phyloP scores from a whole-genome alignment of 1,139 yeast species.

The Yamadazyma taylorii region DNA sequence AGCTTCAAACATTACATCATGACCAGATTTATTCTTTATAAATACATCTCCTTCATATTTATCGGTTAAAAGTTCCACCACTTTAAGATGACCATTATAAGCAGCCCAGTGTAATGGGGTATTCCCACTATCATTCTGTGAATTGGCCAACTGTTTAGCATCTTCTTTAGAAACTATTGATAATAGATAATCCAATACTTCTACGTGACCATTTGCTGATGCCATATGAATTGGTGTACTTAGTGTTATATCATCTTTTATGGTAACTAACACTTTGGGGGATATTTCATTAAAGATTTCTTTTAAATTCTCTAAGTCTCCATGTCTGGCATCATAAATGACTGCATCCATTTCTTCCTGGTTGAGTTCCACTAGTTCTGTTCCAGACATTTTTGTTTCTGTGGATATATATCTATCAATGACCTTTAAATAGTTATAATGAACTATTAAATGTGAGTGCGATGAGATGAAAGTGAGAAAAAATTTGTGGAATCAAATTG shows the following conservation, averaged over 20 bases:
- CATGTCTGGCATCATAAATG: constrained; percentile 80
- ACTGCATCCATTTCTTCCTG: constrained; percentile 84
- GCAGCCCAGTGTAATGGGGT: constrained; percentile 97
- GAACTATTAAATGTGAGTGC: too few species aligned
- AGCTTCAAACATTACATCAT: constrained; percentile 88
- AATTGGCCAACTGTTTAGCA: constrained; percentile 49
- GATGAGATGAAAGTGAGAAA: too few species aligned
- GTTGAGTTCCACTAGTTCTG: constrained; percentile 27
- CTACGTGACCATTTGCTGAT: constrained; percentile 88
- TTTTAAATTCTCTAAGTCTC: constrained; percentile 73
- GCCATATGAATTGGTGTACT: constrained; percentile 93
- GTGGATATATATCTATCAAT: not conserved
- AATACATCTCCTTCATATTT: constrained; percentile 80
- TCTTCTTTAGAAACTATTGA: constrained; percentile 47
- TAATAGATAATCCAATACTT: constrained; percentile 61
- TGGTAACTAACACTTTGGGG: constrained; percentile 46
- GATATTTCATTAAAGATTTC: constrained; percentile 66
- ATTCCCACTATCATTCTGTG: constrained; percentile 77
- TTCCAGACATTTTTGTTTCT: constrained; percentile 16
- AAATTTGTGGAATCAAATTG: too few species aligned
- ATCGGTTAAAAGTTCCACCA: constrained; percentile 70
- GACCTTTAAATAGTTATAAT: too few species aligned
- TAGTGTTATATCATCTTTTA: constrained; percentile 62
- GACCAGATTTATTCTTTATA: constrained; percentile 67
- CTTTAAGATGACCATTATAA: constrained; percentile 75